Evolutionary conservation across 805 yeast species (phyloP).

Genomic region (Saccharomycopsis guyanensis): DNA sequence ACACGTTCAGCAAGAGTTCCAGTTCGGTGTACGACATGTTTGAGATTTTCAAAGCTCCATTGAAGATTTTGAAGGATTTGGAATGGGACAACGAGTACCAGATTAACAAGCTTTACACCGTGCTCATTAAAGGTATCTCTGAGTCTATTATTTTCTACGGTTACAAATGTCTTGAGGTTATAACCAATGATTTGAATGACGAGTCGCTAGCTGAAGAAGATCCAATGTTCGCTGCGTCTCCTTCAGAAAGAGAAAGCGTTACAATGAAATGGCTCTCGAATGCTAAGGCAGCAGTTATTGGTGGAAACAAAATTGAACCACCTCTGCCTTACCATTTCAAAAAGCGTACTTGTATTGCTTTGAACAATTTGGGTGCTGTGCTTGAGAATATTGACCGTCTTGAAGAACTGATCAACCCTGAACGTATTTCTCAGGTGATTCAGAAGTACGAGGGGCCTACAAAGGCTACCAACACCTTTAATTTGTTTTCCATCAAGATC

Average conservation of each 20-base stretch:
- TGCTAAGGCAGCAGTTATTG: slow-evolving; percentile 42
- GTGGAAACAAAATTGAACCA: slow-evolving; percentile 29
- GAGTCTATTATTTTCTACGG: slow-evolving; percentile 43
- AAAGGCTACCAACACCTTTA: slow-evolving; percentile 30
- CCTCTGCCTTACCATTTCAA: slow-evolving; percentile 54
- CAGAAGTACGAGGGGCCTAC: slow-evolving; percentile 30
- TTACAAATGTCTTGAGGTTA: slow-evolving; percentile 37
- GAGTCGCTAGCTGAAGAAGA: slow-evolving; percentile 22
- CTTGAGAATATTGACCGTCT: slow-evolving; percentile 40
- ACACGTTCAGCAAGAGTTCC: slow-evolving; percentile 31
- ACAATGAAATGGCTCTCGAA: slow-evolving; percentile 40
- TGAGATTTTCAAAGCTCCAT: slow-evolving; percentile 49
- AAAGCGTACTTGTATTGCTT: slow-evolving; percentile 61
- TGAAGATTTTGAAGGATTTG: slow-evolving; percentile 49
- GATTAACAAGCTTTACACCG: slow-evolving; percentile 52
- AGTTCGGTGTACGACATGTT: slow-evolving; percentile 64
- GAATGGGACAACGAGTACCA: slow-evolving; percentile 64
- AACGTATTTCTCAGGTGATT: slow-evolving; percentile 39
- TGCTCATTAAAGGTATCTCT: slow-evolving; percentile 54
- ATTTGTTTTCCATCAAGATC: slow-evolving; percentile 56
- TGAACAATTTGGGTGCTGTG: slow-evolving; percentile 57
- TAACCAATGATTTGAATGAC: slow-evolving; percentile 18
- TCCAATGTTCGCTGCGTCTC: slow-evolving; percentile 21
- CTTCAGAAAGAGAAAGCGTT: slow-evolving; percentile 25
- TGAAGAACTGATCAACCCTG: slow-evolving; percentile 55